Base-by-base conservation (phyloP, 805 yeast genomes). In the Wickerhamiella sorbophila region DNA sequence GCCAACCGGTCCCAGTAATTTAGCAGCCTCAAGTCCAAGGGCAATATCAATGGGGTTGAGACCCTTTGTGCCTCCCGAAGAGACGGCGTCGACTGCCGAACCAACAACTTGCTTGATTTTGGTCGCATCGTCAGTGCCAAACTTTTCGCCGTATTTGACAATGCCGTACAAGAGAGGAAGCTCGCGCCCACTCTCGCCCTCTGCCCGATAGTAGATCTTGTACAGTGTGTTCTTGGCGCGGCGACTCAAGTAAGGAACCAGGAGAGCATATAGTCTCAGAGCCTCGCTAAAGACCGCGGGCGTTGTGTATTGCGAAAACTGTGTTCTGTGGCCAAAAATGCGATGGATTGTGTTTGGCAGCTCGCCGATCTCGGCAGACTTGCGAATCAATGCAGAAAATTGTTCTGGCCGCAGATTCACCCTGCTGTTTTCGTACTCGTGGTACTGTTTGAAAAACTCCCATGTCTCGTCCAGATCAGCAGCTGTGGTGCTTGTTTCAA, bases 331-430 rank as follows among this genome's bases (percentile, higher is more conserved):
- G 15, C 17, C 34, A 4, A 47, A 27, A 19, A 48, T 21, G 36
- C 31, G 38, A 10, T 27, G 43, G 39, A 35, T 42, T 2, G 43
- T 41, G 20, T 36, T 31, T 27, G 42, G 42, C 39, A 44, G 48
- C 21, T 21, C 31, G 21, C 59, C 61, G 6, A 49, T 39, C 27
- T 34, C 45, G 2, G 60, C 55, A 1, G 58, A 48, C 12, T 44
- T 41, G 12, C 54, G 47, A 17, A 57, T 36, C 15, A 52, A 42
- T n/a, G 37, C 44, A 10, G 44, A 37, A 15, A 54, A n/a, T 27
- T 54, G 52, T 16, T 47, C 41, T 5, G 50, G 41, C 14, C 38
- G 38, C 22, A 55, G 42, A 34, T 45, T 49, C 18, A 29, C 38
- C 17, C 47, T 44, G 15, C 43, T 34, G 16, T 35, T 34, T 32